A percentile compares a stretch with the other conserved stretches of the same genome.
Evolutionary conservation across 805 yeast genomes (phyloP).

Genomic region (Zygotorulaspora chibaensis): DNA sequence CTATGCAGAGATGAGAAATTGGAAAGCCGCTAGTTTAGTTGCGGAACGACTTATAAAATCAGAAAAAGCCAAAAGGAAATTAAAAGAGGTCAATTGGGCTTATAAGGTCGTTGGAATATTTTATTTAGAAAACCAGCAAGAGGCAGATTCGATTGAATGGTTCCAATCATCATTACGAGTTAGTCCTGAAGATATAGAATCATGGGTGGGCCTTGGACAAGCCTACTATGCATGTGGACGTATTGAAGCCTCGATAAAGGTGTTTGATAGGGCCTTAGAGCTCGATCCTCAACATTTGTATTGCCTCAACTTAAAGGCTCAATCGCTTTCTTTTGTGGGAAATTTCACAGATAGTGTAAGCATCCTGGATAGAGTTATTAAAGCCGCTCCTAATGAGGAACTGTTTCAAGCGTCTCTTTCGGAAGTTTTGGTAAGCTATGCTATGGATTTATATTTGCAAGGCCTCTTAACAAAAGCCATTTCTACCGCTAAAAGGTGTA

Average conservation of each 20-base stretch:
- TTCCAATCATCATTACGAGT: slow-evolving; percentile 81
- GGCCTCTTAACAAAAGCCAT: slow-evolving; percentile 70
- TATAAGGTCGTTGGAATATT: slow-evolving; percentile 81
- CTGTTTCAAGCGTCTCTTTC: slow-evolving; percentile 50
- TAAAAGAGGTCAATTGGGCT: slow-evolving; percentile 69
- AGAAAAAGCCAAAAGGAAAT: slow-evolving; percentile 51
- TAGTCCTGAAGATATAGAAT: slow-evolving; percentile 59
- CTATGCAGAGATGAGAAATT: slow-evolving; percentile 64
- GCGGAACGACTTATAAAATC: slow-evolving; percentile 62
- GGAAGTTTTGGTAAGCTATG: slow-evolving; percentile 53
- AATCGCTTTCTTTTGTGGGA: slow-evolving; percentile 57
- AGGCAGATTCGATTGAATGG: slow-evolving; percentile 77
- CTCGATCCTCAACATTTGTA: slow-evolving; percentile 55
- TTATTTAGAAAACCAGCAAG: slow-evolving; percentile 64
- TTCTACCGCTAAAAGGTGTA: slow-evolving; percentile 43
- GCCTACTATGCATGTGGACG: slow-evolving; percentile 84
- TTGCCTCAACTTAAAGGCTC: slow-evolving; percentile 63
- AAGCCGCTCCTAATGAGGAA: slow-evolving; percentile 44
- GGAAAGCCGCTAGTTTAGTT: slow-evolving; percentile 79
- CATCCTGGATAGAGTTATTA: slow-evolving; percentile 42
- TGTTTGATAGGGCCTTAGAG: slow-evolving; percentile 60
- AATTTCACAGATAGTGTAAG: slow-evolving; percentile 60
- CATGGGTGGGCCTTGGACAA: slow-evolving; percentile 98
- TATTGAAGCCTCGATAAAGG: slow-evolving; percentile 79
- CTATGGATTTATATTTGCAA: slow-evolving; percentile 46